Percentiles rank a stretch among this genome's conserved stretches.
Conservation (phyloP, 371 early-diverging fungal species). For the Syncephalastrum monosporum region DNA sequence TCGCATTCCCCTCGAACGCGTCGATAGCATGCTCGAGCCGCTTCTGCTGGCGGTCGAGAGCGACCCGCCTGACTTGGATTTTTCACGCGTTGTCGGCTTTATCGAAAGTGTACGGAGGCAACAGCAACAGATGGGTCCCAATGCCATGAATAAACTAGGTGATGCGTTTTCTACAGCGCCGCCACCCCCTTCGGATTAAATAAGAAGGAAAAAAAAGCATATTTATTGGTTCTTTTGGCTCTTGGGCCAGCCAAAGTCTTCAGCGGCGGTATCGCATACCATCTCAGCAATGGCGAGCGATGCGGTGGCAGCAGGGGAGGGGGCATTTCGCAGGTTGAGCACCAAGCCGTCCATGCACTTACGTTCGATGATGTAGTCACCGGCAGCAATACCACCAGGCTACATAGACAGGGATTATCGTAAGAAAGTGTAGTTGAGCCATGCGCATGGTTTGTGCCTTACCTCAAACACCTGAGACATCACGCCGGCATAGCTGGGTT, state of each 20-base stretch:
- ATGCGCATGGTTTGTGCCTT: background rate
- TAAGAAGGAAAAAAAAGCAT: no score
- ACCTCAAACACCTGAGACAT: slow-evolving; percentile 51
- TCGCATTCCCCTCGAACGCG: slow-evolving; percentile 62
- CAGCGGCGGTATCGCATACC: slow-evolving; percentile 36
- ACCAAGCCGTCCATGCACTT: slow-evolving; percentile 42
- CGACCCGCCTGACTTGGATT: slow-evolving; percentile 64
- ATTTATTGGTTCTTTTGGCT: no score
- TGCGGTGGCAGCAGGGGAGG: slow-evolving; percentile 47
- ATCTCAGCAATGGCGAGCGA: slow-evolving; percentile 47
- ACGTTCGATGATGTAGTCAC: slow-evolving; percentile 46
- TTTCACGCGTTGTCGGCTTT: slow-evolving; percentile 57
- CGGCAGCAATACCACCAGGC: slow-evolving; percentile 42
- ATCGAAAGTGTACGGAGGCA: slow-evolving; percentile 50
- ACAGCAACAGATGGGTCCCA: slow-evolving; percentile 1
- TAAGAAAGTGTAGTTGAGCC: background rate
- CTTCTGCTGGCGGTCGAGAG: slow-evolving; percentile 73
- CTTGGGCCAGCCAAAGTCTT: slow-evolving; percentile 39
- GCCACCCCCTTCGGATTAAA: no score
- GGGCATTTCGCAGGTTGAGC: slow-evolving; percentile 48
- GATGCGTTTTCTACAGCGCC: no score
- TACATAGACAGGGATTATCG: background rate
- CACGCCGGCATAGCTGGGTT: slow-evolving; percentile 46
- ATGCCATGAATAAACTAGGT: no score
- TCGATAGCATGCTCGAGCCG: slow-evolving; percentile 67